phyloP scores from a whole-genome alignment of 352 stramenopile genomes.

The Pythium insidiosum region DNA sequence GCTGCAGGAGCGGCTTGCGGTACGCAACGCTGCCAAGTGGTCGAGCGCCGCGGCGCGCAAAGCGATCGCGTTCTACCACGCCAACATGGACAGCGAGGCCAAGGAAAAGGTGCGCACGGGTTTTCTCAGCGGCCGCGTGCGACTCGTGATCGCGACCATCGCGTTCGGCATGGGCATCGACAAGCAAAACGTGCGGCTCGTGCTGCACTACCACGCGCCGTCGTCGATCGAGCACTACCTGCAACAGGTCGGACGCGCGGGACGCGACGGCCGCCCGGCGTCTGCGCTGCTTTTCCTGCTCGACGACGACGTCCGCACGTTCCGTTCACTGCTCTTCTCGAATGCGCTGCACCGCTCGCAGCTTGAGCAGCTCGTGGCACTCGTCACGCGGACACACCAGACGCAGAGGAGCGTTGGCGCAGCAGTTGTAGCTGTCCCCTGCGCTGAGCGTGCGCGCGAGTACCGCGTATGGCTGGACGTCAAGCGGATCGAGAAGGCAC shows the following conservation, averaged over 20 bases:
- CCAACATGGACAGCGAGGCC: slow-evolving; percentile 78
- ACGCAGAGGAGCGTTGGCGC: neutral
- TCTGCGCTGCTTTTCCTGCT: slow-evolving; percentile 55
- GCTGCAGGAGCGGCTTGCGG: slow-evolving; percentile 42
- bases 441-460: neutral
- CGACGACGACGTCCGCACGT: slow-evolving; percentile 52
- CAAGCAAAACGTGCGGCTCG: slow-evolving; percentile 95
- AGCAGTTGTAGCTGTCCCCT: neutral
- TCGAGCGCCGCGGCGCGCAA: slow-evolving; percentile 21
- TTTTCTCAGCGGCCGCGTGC: slow-evolving; percentile 86
- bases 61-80: slow-evolving; percentile 90
- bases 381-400: slow-evolving; percentile 21
- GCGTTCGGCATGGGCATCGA: slow-evolving; percentile 99
- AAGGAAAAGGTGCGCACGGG: slow-evolving; percentile 71
- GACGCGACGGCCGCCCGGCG: slow-evolving; percentile 88
- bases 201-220: slow-evolving; percentile 97
- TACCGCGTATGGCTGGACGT: slow-evolving; percentile 29
- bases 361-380: slow-evolving; percentile 28
- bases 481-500: slow-evolving; percentile 43
- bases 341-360: slow-evolving; percentile 55
- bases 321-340: slow-evolving; percentile 64
- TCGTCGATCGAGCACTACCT: slow-evolving; percentile 98
- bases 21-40: slow-evolving; percentile 11
- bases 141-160: slow-evolving; percentile 94
- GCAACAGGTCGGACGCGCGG: slow-evolving; percentile 94